A percentile compares a stretch with the other conserved stretches of the same genome.
Conservation (phyloP, 495 filamentous ascomycete species). For the Cercophora sp. region DNA sequence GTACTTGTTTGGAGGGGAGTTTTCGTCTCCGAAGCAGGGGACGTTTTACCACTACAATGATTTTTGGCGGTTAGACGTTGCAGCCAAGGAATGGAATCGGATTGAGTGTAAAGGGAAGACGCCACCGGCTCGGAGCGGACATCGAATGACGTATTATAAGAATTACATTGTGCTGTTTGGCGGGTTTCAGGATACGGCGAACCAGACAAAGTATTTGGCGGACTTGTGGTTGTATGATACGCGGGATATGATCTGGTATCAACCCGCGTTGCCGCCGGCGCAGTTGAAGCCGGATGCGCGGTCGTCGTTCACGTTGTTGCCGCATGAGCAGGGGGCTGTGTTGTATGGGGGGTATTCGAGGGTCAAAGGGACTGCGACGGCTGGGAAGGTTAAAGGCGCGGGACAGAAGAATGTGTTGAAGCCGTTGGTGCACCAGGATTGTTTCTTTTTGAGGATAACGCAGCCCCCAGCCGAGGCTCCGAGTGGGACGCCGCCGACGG, state of each 20-base stretch:
- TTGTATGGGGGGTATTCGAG: constrained; percentile 91
- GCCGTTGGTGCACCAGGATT: constrained; percentile 87
- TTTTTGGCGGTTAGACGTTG: constrained; percentile 87
- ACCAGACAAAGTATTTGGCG: constrained; percentile 82
- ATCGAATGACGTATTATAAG: constrained; percentile 94
- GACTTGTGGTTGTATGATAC: constrained; percentile 65
- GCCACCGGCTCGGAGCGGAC: constrained; percentile 85
- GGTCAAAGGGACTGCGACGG: constrained; percentile 62
- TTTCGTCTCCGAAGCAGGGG: constrained; percentile 77
- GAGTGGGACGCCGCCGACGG: constrained; percentile 56
- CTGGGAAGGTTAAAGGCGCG: constrained; percentile 54
- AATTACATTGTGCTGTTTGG: constrained; percentile 42
- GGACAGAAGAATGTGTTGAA: constrained; percentile 64
- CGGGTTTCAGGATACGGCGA: constrained; percentile 90
- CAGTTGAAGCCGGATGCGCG: constrained; percentile 84
- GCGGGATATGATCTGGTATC: constrained; percentile 69
- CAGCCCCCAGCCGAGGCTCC: constrained; percentile 62
- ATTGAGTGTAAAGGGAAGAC: constrained; percentile 83
- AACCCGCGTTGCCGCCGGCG: constrained; percentile 63
- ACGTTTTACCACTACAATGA: constrained; percentile 99
- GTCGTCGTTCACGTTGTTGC: constrained; percentile 84
- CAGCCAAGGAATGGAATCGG: constrained; percentile 80
- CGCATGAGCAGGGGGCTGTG: constrained; percentile 83
- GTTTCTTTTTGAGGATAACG: constrained; percentile 84
- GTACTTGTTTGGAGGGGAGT: constrained; percentile 84